Percentiles rank a stretch among this genome's conserved stretches.
phyloP scores from a whole-genome alignment of 345 rosid species.

The Hypericum perforatum region DNA sequence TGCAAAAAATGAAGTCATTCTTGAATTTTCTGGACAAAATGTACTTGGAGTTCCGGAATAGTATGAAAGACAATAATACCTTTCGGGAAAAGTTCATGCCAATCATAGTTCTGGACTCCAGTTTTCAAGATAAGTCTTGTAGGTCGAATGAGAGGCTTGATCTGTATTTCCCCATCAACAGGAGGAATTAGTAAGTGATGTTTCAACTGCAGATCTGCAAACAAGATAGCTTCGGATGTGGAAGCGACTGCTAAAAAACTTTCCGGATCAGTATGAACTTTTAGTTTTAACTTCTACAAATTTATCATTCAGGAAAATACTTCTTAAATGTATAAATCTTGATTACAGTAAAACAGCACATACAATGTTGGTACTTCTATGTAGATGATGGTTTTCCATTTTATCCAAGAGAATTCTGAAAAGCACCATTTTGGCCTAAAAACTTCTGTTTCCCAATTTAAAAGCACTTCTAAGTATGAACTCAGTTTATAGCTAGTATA shows the following conservation, averaged over 20 bases:
- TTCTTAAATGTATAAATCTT: no score
- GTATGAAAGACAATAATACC: conserved; percentile 26
- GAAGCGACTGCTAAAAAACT: background rate
- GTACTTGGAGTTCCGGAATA: conserved; percentile 5
- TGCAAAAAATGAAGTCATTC: conserved; percentile 23
- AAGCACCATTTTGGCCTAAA: no score
- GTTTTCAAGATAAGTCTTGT: conserved; percentile 64
- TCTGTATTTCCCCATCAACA: conserved; percentile 38
- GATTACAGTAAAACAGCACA: no score
- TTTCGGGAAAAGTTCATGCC: conserved; percentile 86
- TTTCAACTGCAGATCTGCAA: conserved; percentile 3
- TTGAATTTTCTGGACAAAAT: conserved; percentile 10
- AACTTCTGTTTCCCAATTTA: no score
- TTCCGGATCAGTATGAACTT: background rate
- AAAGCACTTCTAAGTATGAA: no score
- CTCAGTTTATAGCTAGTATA: no score
- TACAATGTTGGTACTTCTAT: no score
- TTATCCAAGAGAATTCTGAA: no score
- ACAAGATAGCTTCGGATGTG: background rate
- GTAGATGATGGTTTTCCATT: no score
- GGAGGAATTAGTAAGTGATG: background rate
- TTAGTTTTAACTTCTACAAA: background rate
- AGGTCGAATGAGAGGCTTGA: conserved; percentile 80
- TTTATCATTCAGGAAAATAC: no score
- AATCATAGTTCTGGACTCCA: conserved; percentile 60